Evolutionary conservation across 1,284 basidiomycete species (phyloP).

Genomic region (Exobasidium cylindrosporum): DNA sequence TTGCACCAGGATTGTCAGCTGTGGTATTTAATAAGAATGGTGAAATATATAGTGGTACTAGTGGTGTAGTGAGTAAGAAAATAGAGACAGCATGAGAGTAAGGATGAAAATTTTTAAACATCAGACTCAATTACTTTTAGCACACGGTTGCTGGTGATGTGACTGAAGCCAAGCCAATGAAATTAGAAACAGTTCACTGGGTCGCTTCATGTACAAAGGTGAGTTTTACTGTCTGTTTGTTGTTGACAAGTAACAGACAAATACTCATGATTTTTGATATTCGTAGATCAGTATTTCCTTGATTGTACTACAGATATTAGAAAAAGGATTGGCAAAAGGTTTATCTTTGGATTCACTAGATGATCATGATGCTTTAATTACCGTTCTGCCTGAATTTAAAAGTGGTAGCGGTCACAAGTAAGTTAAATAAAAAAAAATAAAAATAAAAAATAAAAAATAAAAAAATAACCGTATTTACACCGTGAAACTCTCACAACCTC

Average conservation of each 20-base stretch:
- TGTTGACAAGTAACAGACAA: neutral
- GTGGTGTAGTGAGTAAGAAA: neutral
- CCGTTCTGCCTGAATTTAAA: conserved; percentile 10
- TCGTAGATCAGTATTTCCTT: neutral
- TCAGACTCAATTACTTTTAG: too few species aligned
- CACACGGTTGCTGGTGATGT: neutral
- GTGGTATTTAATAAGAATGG: conserved; percentile 6
- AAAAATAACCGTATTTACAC: too few species aligned
- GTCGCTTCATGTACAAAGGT: conserved; percentile 5
- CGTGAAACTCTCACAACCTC: neutral
- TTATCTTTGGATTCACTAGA: neutral
- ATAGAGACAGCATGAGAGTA: too few species aligned
- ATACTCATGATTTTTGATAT: neutral
- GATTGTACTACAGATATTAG: neutral
- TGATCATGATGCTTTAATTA: conserved; percentile 9
- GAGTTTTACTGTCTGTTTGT: neutral
- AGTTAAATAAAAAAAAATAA: too few species aligned
- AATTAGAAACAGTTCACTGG: conserved; percentile 5
- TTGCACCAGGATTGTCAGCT: neutral
- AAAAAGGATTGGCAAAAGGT: conserved; percentile 2
- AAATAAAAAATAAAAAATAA: too few species aligned
- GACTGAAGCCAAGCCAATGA: neutral
- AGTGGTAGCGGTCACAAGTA: conserved; percentile 1
- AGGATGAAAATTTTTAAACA: too few species aligned
- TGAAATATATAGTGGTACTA: neutral